Evolutionary conservation across 345 rosid genomes (phyloP).

Genomic region (Dimocarpus longan): DNA sequence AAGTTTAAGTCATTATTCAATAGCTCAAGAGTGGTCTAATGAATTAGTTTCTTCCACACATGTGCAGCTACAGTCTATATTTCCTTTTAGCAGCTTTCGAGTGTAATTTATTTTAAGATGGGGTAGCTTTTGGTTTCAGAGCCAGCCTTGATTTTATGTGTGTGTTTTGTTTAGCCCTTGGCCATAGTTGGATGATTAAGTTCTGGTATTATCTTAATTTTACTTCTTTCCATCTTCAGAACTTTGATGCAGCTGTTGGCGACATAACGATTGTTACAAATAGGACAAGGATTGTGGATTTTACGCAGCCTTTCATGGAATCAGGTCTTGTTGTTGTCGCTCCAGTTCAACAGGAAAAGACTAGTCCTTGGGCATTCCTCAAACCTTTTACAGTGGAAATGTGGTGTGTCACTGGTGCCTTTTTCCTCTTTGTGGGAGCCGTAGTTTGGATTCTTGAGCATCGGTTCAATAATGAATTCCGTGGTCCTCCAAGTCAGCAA

Average conservation of each 20-base stretch:
- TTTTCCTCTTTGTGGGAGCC: conserved; percentile 86
- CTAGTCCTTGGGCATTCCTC: conserved; percentile 95
- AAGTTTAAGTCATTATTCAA: background rate
- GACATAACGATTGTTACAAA: conserved; percentile 71
- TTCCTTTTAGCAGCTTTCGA: background rate
- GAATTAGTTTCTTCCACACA: background rate
- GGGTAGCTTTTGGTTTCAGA: background rate
- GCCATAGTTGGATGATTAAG: background rate
- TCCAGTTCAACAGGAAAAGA: conserved; percentile 65
- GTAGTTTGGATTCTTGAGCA: conserved; percentile 99
- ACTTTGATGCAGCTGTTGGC: conserved; percentile 82
- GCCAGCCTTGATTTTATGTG: background rate
- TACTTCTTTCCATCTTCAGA: conserved; percentile 45
- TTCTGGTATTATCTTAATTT: conserved; percentile 20
- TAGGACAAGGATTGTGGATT: conserved; percentile 85
- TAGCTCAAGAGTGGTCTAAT: background rate
- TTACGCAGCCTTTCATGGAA: conserved; percentile 86
- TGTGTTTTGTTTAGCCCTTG: background rate
- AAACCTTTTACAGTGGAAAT: conserved; percentile 78
- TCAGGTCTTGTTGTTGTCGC: conserved; percentile 88
- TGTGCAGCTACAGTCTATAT: background rate
- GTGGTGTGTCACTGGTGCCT: conserved; percentile 85
- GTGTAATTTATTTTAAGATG: background rate
- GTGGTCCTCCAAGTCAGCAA: conserved; percentile 86
- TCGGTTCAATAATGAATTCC: conserved; percentile 77